Evolutionary conservation across 345 rosid genomes (phyloP), one percentile per base, ranked within the genome.

Genomic region (Camelina laxa): DNA sequence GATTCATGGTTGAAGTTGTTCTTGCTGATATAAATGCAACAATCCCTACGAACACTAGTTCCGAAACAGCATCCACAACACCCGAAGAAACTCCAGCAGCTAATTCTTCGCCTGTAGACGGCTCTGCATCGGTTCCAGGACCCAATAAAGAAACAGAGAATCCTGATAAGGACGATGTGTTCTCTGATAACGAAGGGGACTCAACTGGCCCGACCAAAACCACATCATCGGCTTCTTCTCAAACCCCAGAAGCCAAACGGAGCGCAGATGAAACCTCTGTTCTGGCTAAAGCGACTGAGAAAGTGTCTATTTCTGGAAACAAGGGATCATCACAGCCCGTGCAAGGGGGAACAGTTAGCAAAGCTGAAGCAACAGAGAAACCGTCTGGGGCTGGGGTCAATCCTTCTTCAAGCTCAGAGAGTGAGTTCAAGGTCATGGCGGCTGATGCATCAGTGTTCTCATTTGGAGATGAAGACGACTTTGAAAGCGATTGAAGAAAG

Each of bases 391-490:
- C 54, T 2, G 82, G 45, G 27, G 75, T 75, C 41, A 75, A 62
- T 49, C 65, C 56, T 12, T 10, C 67, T 14, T 49, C 77, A 30
- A 83, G 78, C 66, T 49, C 81, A 10, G 83, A 83, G 57, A 85
- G 87, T 67, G 88, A 90, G 65, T 85, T 90, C 65, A 85, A 87
- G 85, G 90, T 84, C 66, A 90, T 90, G 85, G 93, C 96, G 15
- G 96, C 96, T 10, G 96, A 90, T 81, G 96, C 96, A 12, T 90
- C 96, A 16, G 96, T 90, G 72, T 90, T 90, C 74, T 75, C 84
- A 16, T 89, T 90, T 11, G 96, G 96, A 57, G 96, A 88, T 44
- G 95, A 87, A 16, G 95, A 87, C 3, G 93, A 90, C 72, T 87
- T 64, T 24, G 96, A 88, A 81, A 90, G 93, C 59, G 96, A 90